Conservation (phyloP, 805 yeast genomes). For the Cephaloascus albidus region DNA sequence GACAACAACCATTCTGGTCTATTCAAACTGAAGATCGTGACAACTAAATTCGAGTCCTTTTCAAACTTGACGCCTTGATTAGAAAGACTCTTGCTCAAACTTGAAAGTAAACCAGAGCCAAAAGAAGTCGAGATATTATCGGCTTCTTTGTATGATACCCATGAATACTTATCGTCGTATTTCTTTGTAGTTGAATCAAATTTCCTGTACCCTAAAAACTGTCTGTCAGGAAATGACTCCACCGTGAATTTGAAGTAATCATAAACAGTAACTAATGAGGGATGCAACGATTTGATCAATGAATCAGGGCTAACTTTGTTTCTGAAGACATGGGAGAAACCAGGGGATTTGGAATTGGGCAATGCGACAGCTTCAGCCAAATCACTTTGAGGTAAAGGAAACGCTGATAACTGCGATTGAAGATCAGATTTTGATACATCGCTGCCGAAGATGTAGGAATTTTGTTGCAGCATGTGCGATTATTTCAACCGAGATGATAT, state of each 20-base stretch:
- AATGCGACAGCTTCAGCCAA: conserved; percentile 5
- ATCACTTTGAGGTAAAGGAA: background rate
- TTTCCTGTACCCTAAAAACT: background rate
- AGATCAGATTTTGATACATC: background rate
- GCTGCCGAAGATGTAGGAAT: background rate
- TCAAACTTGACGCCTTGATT: no score
- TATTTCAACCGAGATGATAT: background rate
- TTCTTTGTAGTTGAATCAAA: background rate
- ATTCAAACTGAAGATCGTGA: conserved; percentile 23
- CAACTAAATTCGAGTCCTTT: conserved; percentile 11
- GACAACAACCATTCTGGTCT: conserved; percentile 26
- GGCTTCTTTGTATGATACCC: background rate
- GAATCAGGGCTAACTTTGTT: conserved; percentile 4
- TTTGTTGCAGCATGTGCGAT: background rate
- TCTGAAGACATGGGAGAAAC: conserved; percentile 18
- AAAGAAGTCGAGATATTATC: background rate
- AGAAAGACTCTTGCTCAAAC: background rate
- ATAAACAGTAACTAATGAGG: conserved; percentile 20
- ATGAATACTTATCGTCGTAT: background rate
- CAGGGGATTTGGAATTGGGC: conserved; percentile 12
- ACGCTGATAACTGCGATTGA: background rate
- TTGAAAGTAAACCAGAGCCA: background rate
- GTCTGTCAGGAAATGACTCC: background rate
- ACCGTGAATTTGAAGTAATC: conserved; percentile 16
- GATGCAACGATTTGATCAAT: background rate